A percentile compares a stretch with the other conserved stretches of the same genome.
Conservation (phyloP, 1,284 basidiomycete species). For the Melampsora americana region DNA sequence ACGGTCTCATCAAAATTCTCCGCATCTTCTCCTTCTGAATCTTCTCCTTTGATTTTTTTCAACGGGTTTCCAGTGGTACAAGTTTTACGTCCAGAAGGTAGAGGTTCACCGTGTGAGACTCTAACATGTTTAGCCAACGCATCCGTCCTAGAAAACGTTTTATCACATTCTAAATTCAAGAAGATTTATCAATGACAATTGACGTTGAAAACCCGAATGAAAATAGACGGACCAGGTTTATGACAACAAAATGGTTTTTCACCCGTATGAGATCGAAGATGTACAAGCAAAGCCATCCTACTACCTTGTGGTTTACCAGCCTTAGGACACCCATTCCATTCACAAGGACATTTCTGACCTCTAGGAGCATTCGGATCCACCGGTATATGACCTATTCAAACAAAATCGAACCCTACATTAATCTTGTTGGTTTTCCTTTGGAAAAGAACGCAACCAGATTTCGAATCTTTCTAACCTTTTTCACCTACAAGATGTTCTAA, state of each 20-base stretch:
- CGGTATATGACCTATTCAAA: conserved; percentile 22
- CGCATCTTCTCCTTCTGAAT: conserved; percentile 12
- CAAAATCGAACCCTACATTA: background rate
- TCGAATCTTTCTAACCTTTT: background rate
- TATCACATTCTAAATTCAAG: conserved; percentile 71
- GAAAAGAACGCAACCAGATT: background rate
- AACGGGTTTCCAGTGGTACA: background rate
- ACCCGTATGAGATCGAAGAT: conserved; percentile 82
- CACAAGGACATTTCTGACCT: conserved; percentile 58
- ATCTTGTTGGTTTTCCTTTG: background rate
- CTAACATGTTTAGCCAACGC: conserved; percentile 87
- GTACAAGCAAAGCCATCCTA: conserved; percentile 78
- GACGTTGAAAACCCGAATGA: background rate
- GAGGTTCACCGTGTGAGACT: conserved; percentile 65
- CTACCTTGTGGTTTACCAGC: conserved; percentile 77
- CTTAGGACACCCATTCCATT: conserved; percentile 76
- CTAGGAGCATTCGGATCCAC: conserved; percentile 26
- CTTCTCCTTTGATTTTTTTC: conserved; percentile 14
- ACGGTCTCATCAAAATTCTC: background rate
- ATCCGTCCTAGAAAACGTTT: conserved; percentile 85
- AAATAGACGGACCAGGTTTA: conserved; percentile 63
- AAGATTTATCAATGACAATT: conserved; percentile 4
- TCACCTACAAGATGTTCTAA: conserved; percentile 31
- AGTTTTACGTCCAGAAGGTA: conserved; percentile 12
- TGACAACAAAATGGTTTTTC: conserved; percentile 86